A percentile compares a stretch with the other conserved stretches of the same genome.
These are phyloP conservation scores for Apiospora malaysiana DNA, from an alignment of 2,329 filamentous ascomycete genomes.

Conservation along the genomic window DNA sequence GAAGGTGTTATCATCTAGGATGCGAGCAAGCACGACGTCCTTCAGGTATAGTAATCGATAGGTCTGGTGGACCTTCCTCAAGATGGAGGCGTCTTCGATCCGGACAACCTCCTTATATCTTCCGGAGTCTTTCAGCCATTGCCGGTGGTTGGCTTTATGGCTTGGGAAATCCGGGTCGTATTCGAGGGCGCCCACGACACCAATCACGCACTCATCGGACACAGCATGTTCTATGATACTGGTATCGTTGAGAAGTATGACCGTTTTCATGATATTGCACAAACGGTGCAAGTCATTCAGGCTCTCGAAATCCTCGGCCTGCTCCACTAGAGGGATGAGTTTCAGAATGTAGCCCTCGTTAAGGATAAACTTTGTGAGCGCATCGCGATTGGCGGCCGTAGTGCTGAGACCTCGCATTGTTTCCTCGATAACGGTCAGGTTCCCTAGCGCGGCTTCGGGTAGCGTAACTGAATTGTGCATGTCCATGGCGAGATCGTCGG, in stretches of 20 bases:
- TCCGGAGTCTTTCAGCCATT: constrained; percentile 86
- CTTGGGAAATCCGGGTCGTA: constrained; percentile 98
- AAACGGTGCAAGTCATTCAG: constrained; percentile 84
- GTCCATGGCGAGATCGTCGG: constrained; percentile 84
- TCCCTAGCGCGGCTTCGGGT: constrained; percentile 79
- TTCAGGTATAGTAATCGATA: constrained; percentile 97
- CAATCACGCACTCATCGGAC: constrained; percentile 85
- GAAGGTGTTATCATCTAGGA: constrained; percentile 96
- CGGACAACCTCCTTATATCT: constrained; percentile 96
- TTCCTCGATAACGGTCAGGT: constrained; percentile 82
- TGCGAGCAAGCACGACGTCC: constrained; percentile 95
- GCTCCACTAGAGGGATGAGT: constrained; percentile 82
- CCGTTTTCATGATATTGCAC: constrained; percentile 97
- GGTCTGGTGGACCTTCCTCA: constrained; percentile 92
- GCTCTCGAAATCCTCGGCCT: constrained; percentile 91
- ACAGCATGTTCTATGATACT: constrained; percentile 94
- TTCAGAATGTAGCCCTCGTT: constrained; percentile 86
- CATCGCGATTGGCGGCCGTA: constrained; percentile 79
- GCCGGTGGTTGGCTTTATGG: constrained; percentile 95
- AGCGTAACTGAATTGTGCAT: constrained; percentile 73
- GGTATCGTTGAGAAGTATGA: constrained; percentile 94
- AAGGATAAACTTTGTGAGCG: constrained; percentile 85
- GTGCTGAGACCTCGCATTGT: constrained; percentile 81
- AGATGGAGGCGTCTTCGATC: constrained; percentile 82
- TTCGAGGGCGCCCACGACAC: constrained; percentile 93